Base-by-base conservation (phyloP, 1,284 basidiomycete genomes). In the Cutaneotrichosporon curvatum region DNA sequence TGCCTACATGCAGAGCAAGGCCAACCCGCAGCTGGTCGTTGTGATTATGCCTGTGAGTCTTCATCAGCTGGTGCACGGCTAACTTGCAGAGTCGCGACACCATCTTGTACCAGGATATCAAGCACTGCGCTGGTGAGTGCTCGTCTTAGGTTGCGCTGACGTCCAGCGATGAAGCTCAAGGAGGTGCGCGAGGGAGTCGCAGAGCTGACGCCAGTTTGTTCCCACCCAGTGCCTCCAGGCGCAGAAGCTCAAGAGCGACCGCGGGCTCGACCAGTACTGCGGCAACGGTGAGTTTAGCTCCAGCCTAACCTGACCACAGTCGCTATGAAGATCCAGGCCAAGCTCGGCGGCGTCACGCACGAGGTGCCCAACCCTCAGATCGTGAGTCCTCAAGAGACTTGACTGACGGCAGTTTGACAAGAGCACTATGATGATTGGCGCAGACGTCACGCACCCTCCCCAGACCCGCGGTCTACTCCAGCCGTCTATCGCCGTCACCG, bases 341-440 rank as follows among this genome's bases (percentile, higher is more conserved):
- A 77, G 70, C 68, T 76, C 32, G 70, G 71, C n/a, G 76, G 75
- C 37, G 55, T 71, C 37, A 77, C 75, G 30, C 72, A 72, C 52
- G 55, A 60, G 22, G 59, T 73, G n/a, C 55, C 51, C 4, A 30
- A 55, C 22, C 52, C 55, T 18, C 36, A 46, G 28, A 38, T 45
- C 14, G 58, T 59, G 39, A 45, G 55, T 49, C 35, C n/a, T 30
- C 9, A 14, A n/a, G n/a, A 8, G 8, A 22, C 22, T 41, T 39
- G 39, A 49, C 33, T 20, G 5, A 4, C 21, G 15, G 6, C n/a
- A 65, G 56, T 46, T 68, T 35, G 62, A 63, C 48, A 65, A 61
- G 41, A 60, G 50, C 4, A 74, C 72, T 1, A 73, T 76, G 70
- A 63, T 76, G 45, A 59, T 76, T 10, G 70, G 70, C 15, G 68